phyloP scores from a whole-genome alignment of 768 basidiomycete species.

The Phanerodontia chrysosporium region DNA sequence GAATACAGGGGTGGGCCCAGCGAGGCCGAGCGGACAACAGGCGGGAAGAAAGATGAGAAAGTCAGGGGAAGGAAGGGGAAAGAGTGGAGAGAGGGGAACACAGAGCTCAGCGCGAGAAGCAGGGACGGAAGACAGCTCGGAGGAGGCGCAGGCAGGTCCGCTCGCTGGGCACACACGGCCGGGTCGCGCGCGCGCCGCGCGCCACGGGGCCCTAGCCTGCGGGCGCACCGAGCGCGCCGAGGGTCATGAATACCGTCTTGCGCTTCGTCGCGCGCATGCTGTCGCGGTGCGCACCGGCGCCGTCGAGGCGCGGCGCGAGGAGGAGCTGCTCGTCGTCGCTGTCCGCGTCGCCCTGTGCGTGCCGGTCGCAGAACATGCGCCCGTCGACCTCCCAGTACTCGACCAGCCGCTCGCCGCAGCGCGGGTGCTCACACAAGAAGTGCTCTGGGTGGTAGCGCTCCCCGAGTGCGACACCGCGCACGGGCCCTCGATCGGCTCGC shows the following conservation, averaged over 20 bases:
- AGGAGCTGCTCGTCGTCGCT: conserved; percentile 16
- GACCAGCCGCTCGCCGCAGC: conserved; percentile 52
- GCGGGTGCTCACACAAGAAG: conserved; percentile 72
- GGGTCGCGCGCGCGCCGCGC: neutral
- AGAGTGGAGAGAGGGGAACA: neutral
- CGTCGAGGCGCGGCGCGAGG: too few species aligned
- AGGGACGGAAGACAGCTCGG: neutral
- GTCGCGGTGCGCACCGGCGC: conserved; percentile 14
- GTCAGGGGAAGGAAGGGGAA: neutral
- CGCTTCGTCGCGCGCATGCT: conserved; percentile 63
- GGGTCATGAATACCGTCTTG: conserved; percentile 77
- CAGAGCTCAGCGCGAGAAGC: neutral
- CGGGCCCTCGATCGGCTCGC: conserved; percentile 89
- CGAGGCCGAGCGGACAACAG: neutral
- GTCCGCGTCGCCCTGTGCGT: conserved; percentile 41
- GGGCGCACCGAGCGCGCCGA: conserved; percentile 28
- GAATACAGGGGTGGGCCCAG: neutral
- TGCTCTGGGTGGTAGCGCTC: conserved; percentile 87
- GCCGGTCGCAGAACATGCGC: conserved; percentile 81
- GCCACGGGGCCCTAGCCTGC: neutral
- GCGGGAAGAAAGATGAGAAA: neutral
- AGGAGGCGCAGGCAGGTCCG: neutral
- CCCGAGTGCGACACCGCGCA: conserved; percentile 85
- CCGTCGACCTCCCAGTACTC: conserved; percentile 92
- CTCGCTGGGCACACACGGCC: neutral